phyloP scores from a whole-genome alignment of 768 basidiomycete species.

The Tricholoma hemisulphureum region DNA sequence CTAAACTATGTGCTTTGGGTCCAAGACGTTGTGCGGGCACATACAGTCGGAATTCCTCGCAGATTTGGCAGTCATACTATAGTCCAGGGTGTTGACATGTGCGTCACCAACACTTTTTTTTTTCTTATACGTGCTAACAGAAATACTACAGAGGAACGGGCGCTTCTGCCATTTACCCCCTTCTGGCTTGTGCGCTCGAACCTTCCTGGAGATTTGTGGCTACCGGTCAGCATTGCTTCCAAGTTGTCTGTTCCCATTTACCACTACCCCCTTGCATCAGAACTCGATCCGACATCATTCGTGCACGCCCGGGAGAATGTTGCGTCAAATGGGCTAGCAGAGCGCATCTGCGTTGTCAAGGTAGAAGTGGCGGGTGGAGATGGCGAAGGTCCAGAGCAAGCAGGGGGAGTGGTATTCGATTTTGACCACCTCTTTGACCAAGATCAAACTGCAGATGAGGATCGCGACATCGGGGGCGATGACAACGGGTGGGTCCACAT shows the following conservation, averaged over 20 bases:
- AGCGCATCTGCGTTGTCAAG: slow-evolving; percentile 49
- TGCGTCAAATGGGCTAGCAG: slow-evolving; percentile 48
- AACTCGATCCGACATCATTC: slow-evolving; percentile 68
- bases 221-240: slow-evolving; percentile 49
- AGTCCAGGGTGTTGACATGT: slow-evolving; percentile 74
- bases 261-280: no score
- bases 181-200: slow-evolving; percentile 61
- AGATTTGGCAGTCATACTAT: background rate
- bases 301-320: slow-evolving; percentile 58
- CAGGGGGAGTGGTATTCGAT: slow-evolving; percentile 1
- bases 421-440: slow-evolving; percentile 12
- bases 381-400: slow-evolving; percentile 20
- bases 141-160: slow-evolving; percentile 72
- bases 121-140: background rate
- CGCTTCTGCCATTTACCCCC: slow-evolving; percentile 84
- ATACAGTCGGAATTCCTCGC: slow-evolving; percentile 15
- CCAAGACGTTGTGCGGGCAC: slow-evolving; percentile 58
- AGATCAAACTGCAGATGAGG: background rate
- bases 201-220: slow-evolving; percentile 59
- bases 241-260: background rate
- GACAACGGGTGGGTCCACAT: background rate
- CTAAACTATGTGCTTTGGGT: slow-evolving; percentile 88
- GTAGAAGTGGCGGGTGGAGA: background rate
- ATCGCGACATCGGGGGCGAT: no score
- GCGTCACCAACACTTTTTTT: slow-evolving; percentile 21